Evolutionary conservation across 1,284 basidiomycete species (phyloP).

Genomic region (Leccinum subrobustum): DNA sequence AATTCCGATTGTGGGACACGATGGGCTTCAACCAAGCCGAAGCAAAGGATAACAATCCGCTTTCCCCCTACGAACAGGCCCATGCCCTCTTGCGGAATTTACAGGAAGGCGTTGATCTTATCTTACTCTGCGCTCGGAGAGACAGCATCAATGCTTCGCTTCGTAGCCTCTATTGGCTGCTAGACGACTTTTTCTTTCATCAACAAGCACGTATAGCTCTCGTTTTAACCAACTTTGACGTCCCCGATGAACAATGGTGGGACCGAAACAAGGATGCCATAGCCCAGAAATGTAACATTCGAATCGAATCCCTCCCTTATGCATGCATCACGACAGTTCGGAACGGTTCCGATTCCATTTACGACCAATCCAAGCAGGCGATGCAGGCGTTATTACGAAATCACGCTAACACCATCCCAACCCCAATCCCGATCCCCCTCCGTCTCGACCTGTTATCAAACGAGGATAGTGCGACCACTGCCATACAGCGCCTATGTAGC

Average conservation of each 20-base stretch:
- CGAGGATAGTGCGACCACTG: background rate
- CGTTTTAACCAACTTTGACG: constrained; percentile 39
- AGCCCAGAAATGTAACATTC: constrained; percentile 20
- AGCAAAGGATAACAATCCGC: constrained; percentile 13
- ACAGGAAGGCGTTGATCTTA: constrained; percentile 26
- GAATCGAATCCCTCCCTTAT: constrained; percentile 17
- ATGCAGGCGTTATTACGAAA: constrained; percentile 16
- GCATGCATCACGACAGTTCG: constrained; percentile 24
- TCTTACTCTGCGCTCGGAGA: constrained; percentile 27
- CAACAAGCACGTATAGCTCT: constrained; percentile 35
- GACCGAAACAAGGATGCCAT: constrained; percentile 23
- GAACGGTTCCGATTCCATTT: too few relatives aligned
- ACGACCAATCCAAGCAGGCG: constrained; percentile 16
- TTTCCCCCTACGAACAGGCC: constrained; percentile 31
- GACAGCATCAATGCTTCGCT: constrained; percentile 28
- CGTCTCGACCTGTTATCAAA: constrained; percentile 18
- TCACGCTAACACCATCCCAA: constrained; percentile 2
- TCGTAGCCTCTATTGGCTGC: constrained; percentile 28
- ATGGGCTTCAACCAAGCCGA: constrained; percentile 29
- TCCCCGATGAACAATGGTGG: constrained; percentile 26
- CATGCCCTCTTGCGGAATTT: constrained; percentile 26
- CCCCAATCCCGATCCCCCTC: constrained; percentile 5
- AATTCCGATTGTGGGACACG: constrained; percentile 34
- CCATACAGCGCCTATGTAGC: constrained; percentile 8
- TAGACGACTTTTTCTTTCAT: constrained; percentile 26